Base-by-base conservation (phyloP, 2,329 filamentous ascomycete species). In the Cercospora sp. region DNA sequence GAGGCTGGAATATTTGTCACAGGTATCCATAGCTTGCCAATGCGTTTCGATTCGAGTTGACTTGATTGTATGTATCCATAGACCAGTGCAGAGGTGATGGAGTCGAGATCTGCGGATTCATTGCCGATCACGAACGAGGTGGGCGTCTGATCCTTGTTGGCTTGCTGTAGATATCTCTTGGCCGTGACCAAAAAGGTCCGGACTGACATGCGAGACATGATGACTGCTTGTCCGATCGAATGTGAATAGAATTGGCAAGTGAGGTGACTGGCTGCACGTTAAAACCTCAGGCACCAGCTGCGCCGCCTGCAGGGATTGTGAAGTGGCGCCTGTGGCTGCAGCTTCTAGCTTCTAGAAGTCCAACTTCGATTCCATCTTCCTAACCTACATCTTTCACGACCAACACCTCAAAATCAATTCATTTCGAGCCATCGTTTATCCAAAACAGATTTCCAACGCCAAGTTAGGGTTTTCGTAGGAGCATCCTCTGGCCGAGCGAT, bases 21-120 rank as follows among this genome's bases (percentile, higher is more conserved):
- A 16, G 92, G 92, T 58, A 94, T 87, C 76, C 92, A 89, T 39
- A 91, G 81, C 79, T 67, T 80, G 60, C 79, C 79, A 58, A 84
- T 81, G 12, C 79, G 78, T 72, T 81, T 74, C 59, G 74, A 74
- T 58, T 80, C 83, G 3, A 86, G 80, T 4, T 84, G 77, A 75
- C 88, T 85, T 36, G 87, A 90, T 70, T 88, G 87, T 42, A 94
- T 82, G 79, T 94, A 95, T 66, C 92, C 90, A 68, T 90, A 87
- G 28, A 94, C 80, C 18, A 95, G 80, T 28, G 91, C 87, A 30
- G 88, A 90, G 78, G 90, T 91, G 72, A 95, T 86, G 1, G 91
- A 94, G 80, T 95, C 92, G 64, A 95, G 88, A 73, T 95, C 92
- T 91, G 83, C 84, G 62, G 83, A 85, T 75, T 86, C 83, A 72